A percentile compares a stretch with the other conserved stretches of the same genome.
These are phyloP conservation scores for Phragmites australis DNA, from an alignment of 176 grass and related monocot species.

Conservation along the genomic window DNA sequence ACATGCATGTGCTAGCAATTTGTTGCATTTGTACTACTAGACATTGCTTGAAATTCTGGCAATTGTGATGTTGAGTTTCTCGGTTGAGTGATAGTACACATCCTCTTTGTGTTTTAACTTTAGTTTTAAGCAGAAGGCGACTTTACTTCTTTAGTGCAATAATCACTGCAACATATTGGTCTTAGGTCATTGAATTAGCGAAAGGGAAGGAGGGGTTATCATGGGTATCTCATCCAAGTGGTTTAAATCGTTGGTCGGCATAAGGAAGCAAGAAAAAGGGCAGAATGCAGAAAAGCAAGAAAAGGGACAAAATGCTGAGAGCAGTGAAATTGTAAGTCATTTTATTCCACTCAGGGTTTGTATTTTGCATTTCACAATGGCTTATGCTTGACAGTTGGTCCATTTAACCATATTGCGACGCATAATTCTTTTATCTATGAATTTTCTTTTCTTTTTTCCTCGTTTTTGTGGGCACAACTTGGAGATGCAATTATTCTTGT, in stretches of 20 bases:
- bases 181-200: constrained; percentile 23
- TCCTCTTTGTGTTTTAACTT: constrained; percentile 1
- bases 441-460: not conserved
- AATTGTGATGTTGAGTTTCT: constrained; percentile 21
- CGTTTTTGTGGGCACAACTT: not conserved
- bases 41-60: constrained; percentile 27
- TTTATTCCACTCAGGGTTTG: constrained; percentile 19
- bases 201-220: constrained; percentile 14
- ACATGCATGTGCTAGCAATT: constrained; percentile 4
- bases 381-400: not conserved
- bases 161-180: constrained; percentile 2
- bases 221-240: constrained; percentile 92
- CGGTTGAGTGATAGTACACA: not conserved
- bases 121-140: constrained; percentile 9
- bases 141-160: not conserved
- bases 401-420: constrained; percentile 1
- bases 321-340: constrained; percentile 66
- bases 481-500: constrained; percentile 2
- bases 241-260: constrained; percentile 86
- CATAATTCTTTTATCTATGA: constrained; percentile 21
- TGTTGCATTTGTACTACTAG: not conserved
- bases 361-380: not conserved
- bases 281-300: constrained; percentile 55
- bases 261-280: constrained; percentile 71
- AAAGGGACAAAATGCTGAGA: constrained; percentile 51